phyloP scores from a whole-genome alignment of 306 rosid genomes.

The Castanospermum australe region DNA sequence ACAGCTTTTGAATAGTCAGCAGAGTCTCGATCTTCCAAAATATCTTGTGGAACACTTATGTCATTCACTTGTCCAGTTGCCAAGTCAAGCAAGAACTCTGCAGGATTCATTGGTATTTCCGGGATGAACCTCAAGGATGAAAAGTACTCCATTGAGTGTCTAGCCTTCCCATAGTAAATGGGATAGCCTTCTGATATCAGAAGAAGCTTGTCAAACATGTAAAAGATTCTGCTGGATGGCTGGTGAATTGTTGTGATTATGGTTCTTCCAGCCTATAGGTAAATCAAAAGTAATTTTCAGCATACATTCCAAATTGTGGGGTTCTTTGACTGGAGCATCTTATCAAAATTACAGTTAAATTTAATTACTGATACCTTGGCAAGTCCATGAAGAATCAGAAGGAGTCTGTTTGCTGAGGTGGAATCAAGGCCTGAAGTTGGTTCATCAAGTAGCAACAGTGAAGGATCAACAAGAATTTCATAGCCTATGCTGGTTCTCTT shows the following conservation, averaged over 20 bases:
- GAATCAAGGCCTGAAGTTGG: constrained; percentile 98
- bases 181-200: constrained; percentile 87
- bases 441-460: constrained; percentile 83
- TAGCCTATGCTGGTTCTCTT: constrained; percentile 91
- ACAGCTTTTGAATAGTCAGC: constrained; percentile 55
- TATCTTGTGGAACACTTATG: constrained; percentile 67
- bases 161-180: constrained; percentile 78
- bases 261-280: constrained; percentile 76
- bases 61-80: constrained; percentile 88
- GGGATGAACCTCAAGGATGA: constrained; percentile 71
- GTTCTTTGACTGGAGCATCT: neutral
- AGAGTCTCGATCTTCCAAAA: constrained; percentile 43
- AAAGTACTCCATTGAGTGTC: constrained; percentile 73
- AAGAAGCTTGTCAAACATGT: constrained; percentile 89
- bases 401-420: constrained; percentile 77
- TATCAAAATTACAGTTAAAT: neutral
- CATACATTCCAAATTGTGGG: neutral
- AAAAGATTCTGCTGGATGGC: constrained; percentile 94
- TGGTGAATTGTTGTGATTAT: constrained; percentile 96
- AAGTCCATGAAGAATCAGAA: constrained; percentile 79
- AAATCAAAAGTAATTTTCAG: constrained; percentile 23
- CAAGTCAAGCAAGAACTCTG: constrained; percentile 87
- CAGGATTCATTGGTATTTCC: constrained; percentile 91
- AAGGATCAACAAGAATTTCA: constrained; percentile 96
- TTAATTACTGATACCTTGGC: constrained; percentile 63